Base-by-base conservation (phyloP, 148 eudicot genomes). In the Diospyros kaki region DNA sequence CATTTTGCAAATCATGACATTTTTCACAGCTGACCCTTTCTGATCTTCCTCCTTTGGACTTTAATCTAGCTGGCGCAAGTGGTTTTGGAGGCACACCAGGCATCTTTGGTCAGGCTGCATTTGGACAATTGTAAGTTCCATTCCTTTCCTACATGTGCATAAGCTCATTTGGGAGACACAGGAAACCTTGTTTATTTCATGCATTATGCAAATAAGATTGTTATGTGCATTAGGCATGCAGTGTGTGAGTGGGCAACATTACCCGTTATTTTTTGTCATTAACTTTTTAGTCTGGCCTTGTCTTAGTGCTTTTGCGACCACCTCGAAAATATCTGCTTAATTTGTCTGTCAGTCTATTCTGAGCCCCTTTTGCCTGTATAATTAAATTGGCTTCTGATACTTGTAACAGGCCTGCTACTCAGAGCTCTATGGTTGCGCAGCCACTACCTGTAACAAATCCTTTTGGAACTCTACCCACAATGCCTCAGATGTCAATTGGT, bases 401-500 rank as follows among this genome's bases (percentile, higher is more conserved):
- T 77, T 85, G 70, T 69, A 46, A 73, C 88, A 93, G 94, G 80
- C 66, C 90, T 70, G 77, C 83, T 58, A 68, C 75, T 77, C 99
- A 88, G 83, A 81, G 74, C 81, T 15, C 90, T 56, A 84, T 83
- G 17, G 81, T 86, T 71, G 82, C 78, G 40, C 98, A 87, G 74
- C 85, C 87, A 44, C 84, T 76, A 42, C 84, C 89, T 54, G 84
- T 89, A 56, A 80, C 89, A 74, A 93, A 93, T 84, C 99, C 99
- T 46, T 95, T 95, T 86, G 99, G 99, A 74, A 89, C 87, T 68
- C 85, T 95, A 72, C 99, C 99, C 66, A 88, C 97, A 45, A 83
- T 90, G 90, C 99, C 99, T 65, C 93, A 89, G 72, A 91, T 95
- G 85, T 93, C 98, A 72, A 88, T 93, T 84, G 97, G 93, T 41